Evolutionary conservation across 2,329 filamentous ascomycete genomes (phyloP), one percentile per base, ranked within the genome.

Genomic region (Penicillium sp.): DNA sequence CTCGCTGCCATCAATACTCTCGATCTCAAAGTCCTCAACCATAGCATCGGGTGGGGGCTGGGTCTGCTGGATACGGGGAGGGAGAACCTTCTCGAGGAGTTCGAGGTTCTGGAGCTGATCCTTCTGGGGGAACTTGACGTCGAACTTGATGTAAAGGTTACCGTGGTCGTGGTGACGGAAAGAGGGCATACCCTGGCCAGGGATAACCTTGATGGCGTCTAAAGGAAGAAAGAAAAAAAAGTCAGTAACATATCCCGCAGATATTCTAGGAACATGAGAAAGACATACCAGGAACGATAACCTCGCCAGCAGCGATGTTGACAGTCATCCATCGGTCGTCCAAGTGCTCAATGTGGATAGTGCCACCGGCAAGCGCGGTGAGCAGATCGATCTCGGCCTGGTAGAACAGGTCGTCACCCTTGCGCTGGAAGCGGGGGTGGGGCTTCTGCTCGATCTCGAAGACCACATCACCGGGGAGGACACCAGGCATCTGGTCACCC

Each of bases 401-500:
- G 82, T 93, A 98, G 74, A 97, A 91, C 19, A 99, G 84, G 70
- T 99, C 93, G 73, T 99, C 95, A 29, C 96, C 93, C 77, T 95
- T 96, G 68, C 95, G 90, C 73, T 93, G 92, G 84, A 99, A 99
- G 62, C 95, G 89, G 27, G 89, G 64, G 77, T 99, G 95, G n/a
- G 93, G 93, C 85, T 99, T 99, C 83, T 98, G 92, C 79, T 98
- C 93, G 64, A 99, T 98, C 81, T 98, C 93, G 74, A 99, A 99
- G 61, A 97, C 90, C 56, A 99, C 95, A 73, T 99, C 96, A 65
- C 96, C 95, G 16, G 95, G 90, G 74, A 96, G 86, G 52, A 96
- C 90, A 64, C 93, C 93, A 21, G 95, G 95, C 56, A 93, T 87
- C 75, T 98, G 95, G 74, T 99, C 95, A 78, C 95, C 95, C 76